phyloP scores from a whole-genome alignment of 805 yeast species.

The Lipomyces orientalis region DNA sequence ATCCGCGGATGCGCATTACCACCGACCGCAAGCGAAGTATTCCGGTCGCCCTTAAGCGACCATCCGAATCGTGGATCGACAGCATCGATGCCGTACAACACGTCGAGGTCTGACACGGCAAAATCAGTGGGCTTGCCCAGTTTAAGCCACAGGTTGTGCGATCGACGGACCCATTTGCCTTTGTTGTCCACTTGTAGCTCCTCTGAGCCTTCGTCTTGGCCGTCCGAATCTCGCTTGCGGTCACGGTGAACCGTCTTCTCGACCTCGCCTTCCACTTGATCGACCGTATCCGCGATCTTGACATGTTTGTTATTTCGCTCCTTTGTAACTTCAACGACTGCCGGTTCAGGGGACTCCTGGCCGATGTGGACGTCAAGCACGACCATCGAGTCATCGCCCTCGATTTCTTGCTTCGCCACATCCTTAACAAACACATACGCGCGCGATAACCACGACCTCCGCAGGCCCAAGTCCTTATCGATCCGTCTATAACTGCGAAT shows the following conservation, averaged over 20 bases:
- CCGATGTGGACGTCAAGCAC: constrained; percentile 32
- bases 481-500: constrained; percentile 52
- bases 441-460: constrained; percentile 52
- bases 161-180: constrained; percentile 36
- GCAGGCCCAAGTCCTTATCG: constrained; percentile 56
- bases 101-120: constrained; percentile 64
- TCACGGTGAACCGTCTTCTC: background rate
- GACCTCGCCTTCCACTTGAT: constrained; percentile 47
- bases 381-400: constrained; percentile 40
- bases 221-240: constrained; percentile 27
- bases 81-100: constrained; percentile 74
- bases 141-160: constrained; percentile 65
- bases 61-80: constrained; percentile 80
- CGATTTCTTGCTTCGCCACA: constrained; percentile 38
- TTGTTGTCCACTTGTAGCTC: constrained; percentile 51
- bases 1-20: constrained; percentile 42
- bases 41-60: constrained; percentile 49
- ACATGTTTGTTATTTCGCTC: background rate
- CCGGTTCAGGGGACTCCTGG: constrained; percentile 13
- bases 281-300: constrained; percentile 5
- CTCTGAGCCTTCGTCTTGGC: background rate
- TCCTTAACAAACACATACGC: constrained; percentile 49
- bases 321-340: background rate
- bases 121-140: constrained; percentile 50
- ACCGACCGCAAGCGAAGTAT: constrained; percentile 37